These are phyloP conservation scores for Carex littledalei DNA, from an alignment of 176 grass and related monocot species.

Conservation along the genomic window DNA sequence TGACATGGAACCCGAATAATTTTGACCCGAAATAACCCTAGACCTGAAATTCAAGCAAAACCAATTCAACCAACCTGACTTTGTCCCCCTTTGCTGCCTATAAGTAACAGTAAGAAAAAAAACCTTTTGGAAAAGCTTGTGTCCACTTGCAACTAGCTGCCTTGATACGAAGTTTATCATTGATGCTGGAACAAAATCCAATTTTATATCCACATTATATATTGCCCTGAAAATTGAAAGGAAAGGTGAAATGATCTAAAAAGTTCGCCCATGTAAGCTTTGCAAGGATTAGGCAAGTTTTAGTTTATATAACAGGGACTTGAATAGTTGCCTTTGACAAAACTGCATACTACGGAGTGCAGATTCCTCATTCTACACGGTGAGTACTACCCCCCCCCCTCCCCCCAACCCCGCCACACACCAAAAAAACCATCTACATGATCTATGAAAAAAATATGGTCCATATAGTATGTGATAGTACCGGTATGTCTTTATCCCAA, in stretches of 20 bases:
- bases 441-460: neutral
- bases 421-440: neutral
- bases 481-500: neutral
- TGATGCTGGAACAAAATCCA: constrained; percentile 89
- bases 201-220: constrained; percentile 93
- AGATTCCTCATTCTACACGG: no score
- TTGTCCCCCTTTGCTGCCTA: neutral
- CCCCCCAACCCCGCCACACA: neutral
- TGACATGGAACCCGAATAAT: neutral
- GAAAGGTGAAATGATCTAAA: neutral
- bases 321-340: neutral
- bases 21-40: no score
- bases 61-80: neutral
- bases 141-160: constrained; percentile 70
- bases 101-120: neutral
- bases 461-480: neutral
- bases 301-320: neutral
- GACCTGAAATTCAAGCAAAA: constrained; percentile 1
- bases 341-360: neutral
- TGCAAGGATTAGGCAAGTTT: neutral
- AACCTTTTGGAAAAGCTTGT: constrained; percentile 92
- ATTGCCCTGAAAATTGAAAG: constrained; percentile 51
- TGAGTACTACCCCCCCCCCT: neutral
- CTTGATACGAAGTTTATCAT: constrained; percentile 96
- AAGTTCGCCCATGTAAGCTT: neutral